Conservation (phyloP, 441 rosid genomes). For the Pelargonium australe region DNA sequence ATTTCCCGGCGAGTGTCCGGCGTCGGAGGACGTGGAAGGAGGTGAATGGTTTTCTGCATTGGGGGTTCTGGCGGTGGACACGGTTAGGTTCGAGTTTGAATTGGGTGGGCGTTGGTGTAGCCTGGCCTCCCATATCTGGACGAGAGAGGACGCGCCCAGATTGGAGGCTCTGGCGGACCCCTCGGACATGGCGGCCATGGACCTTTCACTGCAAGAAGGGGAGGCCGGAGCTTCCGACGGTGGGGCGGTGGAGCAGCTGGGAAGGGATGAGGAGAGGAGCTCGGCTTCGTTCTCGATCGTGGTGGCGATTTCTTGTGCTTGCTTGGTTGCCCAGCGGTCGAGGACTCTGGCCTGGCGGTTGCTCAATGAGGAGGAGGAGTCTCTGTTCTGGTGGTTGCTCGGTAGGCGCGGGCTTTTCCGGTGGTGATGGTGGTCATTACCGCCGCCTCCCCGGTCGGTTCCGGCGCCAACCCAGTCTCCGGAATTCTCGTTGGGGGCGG, state of each 20-base stretch:
- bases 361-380: constrained; percentile 5
- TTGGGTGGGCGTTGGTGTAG: constrained; percentile 35
- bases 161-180: constrained; percentile 16
- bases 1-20: not conserved
- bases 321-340: constrained; percentile 46
- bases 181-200: constrained; percentile 18
- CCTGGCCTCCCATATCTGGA: constrained; percentile 91
- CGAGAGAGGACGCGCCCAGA: constrained; percentile 71
- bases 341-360: constrained; percentile 26
- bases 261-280: constrained; percentile 8
- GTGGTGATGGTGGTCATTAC: not conserved
- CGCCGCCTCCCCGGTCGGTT: not conserved
- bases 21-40: not conserved
- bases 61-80: constrained; percentile 32
- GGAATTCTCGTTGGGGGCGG: constrained; percentile 17
- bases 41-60: constrained; percentile 16
- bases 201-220: constrained; percentile 13
- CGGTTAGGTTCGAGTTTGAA: constrained; percentile 20
- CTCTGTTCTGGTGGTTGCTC: not conserved
- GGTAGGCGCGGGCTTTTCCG: not conserved
- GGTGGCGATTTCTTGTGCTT: constrained; percentile 39
- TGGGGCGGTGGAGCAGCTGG: not conserved
- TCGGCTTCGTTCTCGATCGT: constrained; percentile 35
- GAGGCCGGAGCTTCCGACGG: constrained; percentile 7
- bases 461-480: not conserved